Percentiles rank a stretch among this genome's conserved stretches.
Conservation (phyloP, 2,329 filamentous ascomycete species). For the Cladorrhinum sp. region DNA sequence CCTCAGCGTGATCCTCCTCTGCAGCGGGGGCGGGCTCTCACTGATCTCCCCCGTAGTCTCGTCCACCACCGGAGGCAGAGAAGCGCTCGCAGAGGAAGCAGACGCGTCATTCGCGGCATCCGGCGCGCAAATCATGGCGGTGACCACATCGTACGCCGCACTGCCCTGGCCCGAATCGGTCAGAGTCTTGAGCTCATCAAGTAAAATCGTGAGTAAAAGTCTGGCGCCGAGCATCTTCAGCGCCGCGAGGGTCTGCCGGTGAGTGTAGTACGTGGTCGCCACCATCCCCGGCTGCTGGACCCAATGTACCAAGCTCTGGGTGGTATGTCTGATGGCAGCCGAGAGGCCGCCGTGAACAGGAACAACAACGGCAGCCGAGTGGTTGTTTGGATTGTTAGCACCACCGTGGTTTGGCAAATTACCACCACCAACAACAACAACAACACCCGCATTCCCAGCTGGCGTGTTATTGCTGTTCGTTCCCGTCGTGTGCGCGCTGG, state of each 20-base stretch:
- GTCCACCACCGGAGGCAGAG: neutral
- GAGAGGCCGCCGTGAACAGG: constrained; percentile 51
- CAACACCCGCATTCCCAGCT: too few relatives aligned
- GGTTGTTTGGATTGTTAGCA: neutral
- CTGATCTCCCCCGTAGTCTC: neutral
- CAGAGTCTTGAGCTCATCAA: constrained; percentile 65
- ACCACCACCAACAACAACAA: neutral
- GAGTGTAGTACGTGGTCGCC: constrained; percentile 67
- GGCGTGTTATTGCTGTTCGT: neutral
- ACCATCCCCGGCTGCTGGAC: constrained; percentile 54
- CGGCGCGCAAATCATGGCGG: constrained; percentile 66
- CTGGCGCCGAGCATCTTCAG: constrained; percentile 60
- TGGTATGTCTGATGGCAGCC: constrained; percentile 55
- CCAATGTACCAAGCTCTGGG: constrained; percentile 66
- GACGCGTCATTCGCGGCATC: constrained; percentile 48
- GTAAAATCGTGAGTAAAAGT: constrained; percentile 56
- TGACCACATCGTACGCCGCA: constrained; percentile 66
- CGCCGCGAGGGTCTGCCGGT: constrained; percentile 64
- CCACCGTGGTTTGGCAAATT: neutral
- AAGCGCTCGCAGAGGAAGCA: constrained; percentile 33
- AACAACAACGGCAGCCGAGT: neutral
- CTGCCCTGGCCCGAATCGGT: constrained; percentile 57
- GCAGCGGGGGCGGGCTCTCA: constrained; percentile 34
- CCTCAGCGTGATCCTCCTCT: constrained; percentile 54
- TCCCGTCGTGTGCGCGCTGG: constrained; percentile 37